Evolutionary conservation across 345 rosid species (phyloP).

Genomic region (Aegle marmelos): DNA sequence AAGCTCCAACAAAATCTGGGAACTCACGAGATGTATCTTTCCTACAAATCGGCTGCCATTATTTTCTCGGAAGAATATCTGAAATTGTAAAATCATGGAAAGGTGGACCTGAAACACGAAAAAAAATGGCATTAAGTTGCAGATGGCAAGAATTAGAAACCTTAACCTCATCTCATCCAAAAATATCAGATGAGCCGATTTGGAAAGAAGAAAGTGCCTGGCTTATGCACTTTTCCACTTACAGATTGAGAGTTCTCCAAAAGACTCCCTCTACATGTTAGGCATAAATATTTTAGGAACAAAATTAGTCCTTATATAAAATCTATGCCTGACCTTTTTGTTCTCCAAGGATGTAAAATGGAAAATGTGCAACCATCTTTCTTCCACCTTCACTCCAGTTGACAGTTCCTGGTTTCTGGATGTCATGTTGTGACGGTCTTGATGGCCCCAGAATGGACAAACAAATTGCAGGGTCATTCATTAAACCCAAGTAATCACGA

Average conservation of each 20-base stretch:
- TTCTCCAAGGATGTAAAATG: constrained; percentile 80
- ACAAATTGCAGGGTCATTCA: constrained; percentile 78
- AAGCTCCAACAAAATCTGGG: neutral
- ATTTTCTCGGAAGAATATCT: constrained; percentile 53
- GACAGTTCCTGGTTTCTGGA: constrained; percentile 61
- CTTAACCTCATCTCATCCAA: neutral
- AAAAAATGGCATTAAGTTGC: neutral
- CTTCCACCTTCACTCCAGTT: constrained; percentile 79
- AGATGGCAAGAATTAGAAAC: neutral
- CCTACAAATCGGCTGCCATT: constrained; percentile 1
- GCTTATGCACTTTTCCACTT: neutral
- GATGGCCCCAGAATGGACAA: constrained; percentile 80
- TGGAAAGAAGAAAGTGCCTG: neutral
- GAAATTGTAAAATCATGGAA: constrained; percentile 83
- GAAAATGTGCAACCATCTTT: constrained; percentile 69
- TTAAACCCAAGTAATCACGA: constrained; percentile 78
- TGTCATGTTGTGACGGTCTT: constrained; percentile 40
- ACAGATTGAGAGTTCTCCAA: neutral
- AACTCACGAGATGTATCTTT: neutral
- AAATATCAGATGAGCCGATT: neutral
- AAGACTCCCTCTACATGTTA: neutral
- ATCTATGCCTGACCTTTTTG: constrained; percentile 55
- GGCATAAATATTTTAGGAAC: neutral
- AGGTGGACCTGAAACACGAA: constrained; percentile 66
- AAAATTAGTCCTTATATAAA: neutral